These are phyloP conservation scores for Fusarium beomiforme DNA, from an alignment of 2,329 filamentous ascomycete genomes.

Conservation along the genomic window DNA sequence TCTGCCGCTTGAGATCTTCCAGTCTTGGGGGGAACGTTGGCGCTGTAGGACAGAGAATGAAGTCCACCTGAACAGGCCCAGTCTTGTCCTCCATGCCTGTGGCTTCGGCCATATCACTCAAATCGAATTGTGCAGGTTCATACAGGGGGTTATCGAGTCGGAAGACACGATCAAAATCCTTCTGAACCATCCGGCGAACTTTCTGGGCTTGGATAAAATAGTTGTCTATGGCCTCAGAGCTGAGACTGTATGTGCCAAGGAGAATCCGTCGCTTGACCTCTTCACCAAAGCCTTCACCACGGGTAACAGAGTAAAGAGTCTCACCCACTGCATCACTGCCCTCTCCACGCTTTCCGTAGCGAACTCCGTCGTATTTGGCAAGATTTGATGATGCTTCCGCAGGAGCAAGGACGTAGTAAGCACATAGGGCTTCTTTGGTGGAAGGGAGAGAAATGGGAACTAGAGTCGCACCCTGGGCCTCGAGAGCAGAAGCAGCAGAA, in stretches of 20 bases:
- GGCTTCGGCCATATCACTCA: conserved; percentile 67
- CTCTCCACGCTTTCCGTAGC: conserved; percentile 75
- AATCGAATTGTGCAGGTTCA: conserved; percentile 62
- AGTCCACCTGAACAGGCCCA: conserved; percentile 76
- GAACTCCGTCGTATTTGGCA: conserved; percentile 96
- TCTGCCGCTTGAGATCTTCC: conserved; percentile 63
- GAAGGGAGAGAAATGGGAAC: conserved; percentile 82
- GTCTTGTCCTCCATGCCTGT: conserved; percentile 64
- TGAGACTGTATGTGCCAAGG: conserved; percentile 89
- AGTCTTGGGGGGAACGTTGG: conserved; percentile 78
- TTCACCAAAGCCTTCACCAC: conserved; percentile 78
- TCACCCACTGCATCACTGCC: conserved; percentile 65
- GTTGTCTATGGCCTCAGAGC: conserved; percentile 91
- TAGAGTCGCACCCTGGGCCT: conserved; percentile 73
- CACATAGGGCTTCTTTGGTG: conserved; percentile 85
- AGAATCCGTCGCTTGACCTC: conserved; percentile 90
- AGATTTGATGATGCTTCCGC: conserved; percentile 96
- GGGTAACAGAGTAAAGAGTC: conserved; percentile 80
- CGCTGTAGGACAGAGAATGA: conserved; percentile 87
- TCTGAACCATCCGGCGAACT: conserved; percentile 82
- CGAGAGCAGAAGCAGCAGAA: conserved; percentile 67
- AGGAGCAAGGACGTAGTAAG: conserved; percentile 95
- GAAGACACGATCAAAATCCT: conserved; percentile 88
- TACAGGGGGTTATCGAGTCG: conserved; percentile 73
- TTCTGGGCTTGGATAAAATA: conserved; percentile 96